Base-by-base conservation (phyloP, 176 grass and related monocot genomes). In the Stipa capillata region DNA sequence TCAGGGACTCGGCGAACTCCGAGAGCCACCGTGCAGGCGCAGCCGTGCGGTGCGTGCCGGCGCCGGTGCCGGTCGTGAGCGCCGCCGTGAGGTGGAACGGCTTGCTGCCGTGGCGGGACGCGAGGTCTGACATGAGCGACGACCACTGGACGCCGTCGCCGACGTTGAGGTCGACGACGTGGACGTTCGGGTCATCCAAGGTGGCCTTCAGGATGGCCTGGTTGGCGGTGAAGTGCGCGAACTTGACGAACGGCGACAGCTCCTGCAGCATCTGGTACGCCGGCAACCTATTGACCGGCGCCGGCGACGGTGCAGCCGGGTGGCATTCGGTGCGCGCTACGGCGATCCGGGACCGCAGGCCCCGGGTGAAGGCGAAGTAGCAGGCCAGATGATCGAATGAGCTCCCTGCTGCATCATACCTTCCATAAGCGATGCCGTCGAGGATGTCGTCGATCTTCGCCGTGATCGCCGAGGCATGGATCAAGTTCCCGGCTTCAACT, bases 171-270 rank as follows among this genome's bases (percentile, higher is more conserved):
- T 90, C 88, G 44, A 90, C 16, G 54, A 90, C 52, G n/a, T 87
- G 88, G 74, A 87, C 62, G 16, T 55, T 54, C 12, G 13, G 20
- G 28, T 80, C 62, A 3, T 82, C 80, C 37, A 33, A 6, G 21
- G 80, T 76, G 32, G 59, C 88, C 64, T 86, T 83, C 37, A 89
- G 78, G 65, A 97, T 97, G 23, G 94, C 94, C 78, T 93, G 88
- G 75, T 97, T 97, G 1, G 94, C 86, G 0, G 86, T 97, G 79
- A 97, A 97, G 81, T 97, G 90, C 0, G 90, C 88, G 50, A 97
- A 93, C 76, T 97, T 97, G 60, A 91, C 11, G 84, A 84, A 87
- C 17, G 84, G 80, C 1, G 80, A 65, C 34, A 91, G 50, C 68
- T 86, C 83, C 20, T 90, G 79, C 15, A 90, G 1, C 74, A 86